These are phyloP conservation scores for Glomus cerebriforme DNA, from an alignment of 192 early-diverging fungal species.

Conservation along the genomic window DNA sequence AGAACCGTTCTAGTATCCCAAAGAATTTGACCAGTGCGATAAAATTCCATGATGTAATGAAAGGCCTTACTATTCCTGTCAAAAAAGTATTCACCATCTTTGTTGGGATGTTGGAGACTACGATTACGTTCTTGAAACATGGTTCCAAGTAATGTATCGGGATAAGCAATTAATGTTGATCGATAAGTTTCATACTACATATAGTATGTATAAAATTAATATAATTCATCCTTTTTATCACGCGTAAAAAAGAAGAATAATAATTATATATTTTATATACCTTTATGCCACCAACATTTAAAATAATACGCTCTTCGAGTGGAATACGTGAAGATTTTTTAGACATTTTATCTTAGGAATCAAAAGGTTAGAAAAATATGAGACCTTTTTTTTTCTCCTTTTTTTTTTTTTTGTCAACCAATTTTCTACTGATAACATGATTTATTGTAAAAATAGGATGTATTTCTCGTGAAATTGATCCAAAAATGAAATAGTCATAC, in stretches of 20 bases:
- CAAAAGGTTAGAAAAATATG: no score
- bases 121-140: conserved; percentile 24
- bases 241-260: background rate
- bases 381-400: no score
- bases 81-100: conserved; percentile 29
- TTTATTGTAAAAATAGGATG: background rate
- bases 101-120: background rate
- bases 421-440: background rate
- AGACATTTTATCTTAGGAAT: background rate
- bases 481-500: background rate
- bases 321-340: background rate
- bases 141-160: conserved; percentile 26
- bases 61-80: conserved; percentile 30
- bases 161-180: conserved; percentile 24
- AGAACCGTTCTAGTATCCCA: background rate
- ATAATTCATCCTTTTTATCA: background rate
- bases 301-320: conserved; percentile 2
- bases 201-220: background rate
- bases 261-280: background rate
- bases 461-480: background rate
- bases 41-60: conserved; percentile 28
- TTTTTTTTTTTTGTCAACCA: no score
- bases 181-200: conserved; percentile 22
- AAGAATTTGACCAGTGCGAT: conserved; percentile 23
- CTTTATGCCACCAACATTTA: conserved; percentile 11